Evolutionary conservation across 352 stramenopile genomes (phyloP).

Genomic region (Phytophthora melonis): DNA sequence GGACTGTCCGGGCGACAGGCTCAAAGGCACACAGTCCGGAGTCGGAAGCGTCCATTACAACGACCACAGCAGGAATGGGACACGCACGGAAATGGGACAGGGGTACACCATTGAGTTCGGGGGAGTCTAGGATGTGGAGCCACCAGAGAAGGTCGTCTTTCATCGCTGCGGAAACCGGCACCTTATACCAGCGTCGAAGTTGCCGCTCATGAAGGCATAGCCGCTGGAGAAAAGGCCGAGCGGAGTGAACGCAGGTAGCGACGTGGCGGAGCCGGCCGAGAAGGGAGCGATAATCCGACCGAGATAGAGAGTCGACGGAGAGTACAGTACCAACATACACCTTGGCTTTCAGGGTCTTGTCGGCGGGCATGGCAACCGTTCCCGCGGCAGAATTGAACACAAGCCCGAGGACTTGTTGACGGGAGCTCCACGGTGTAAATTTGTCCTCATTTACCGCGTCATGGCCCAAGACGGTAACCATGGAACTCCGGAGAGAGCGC

Average conservation of each 20-base stretch:
- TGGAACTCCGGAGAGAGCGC: conserved; percentile 19
- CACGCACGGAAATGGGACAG: conserved; percentile 12
- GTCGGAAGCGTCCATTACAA: conserved; percentile 11
- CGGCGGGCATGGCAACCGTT: no score
- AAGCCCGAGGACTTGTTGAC: no score
- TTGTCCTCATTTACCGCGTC: conserved; percentile 33
- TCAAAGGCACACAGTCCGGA: conserved; percentile 13
- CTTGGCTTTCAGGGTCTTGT: conserved; percentile 3
- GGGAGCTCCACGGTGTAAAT: conserved; percentile 17
- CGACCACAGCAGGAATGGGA: background rate
- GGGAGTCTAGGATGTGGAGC: conserved; percentile 15
- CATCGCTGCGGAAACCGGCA: conserved; percentile 7
- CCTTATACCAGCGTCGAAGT: background rate
- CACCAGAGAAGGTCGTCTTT: conserved; percentile 21
- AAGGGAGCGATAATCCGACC: conserved; percentile 5
- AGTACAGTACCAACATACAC: no score
- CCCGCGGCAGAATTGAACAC: no score
- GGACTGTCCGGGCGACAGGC: background rate
- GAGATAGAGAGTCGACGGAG: background rate
- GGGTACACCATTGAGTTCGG: background rate
- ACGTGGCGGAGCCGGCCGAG: background rate
- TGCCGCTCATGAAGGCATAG: background rate
- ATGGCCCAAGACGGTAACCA: conserved; percentile 14
- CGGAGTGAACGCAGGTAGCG: conserved; percentile 10
- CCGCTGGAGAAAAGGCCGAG: conserved; percentile 19